These are phyloP conservation scores for Pseudozyma pruni DNA, from an alignment of 1,284 basidiomycete species.

Conservation along the genomic window DNA sequence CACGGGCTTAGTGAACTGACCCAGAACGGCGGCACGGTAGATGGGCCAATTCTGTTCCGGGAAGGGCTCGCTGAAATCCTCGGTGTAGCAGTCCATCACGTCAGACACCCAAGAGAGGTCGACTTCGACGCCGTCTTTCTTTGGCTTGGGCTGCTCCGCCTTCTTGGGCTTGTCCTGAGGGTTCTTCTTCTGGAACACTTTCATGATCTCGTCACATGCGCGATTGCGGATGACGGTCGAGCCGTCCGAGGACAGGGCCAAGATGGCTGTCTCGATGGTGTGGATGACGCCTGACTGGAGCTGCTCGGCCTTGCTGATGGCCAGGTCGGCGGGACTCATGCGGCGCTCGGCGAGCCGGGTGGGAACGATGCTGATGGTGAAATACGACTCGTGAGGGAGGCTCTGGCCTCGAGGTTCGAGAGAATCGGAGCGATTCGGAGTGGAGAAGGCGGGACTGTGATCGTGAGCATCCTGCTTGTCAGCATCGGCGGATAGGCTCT, in stretches of 20 bases:
- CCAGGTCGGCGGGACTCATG: constrained; percentile 43
- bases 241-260: constrained; percentile 58
- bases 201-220: constrained; percentile 58
- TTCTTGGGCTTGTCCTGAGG: constrained; percentile 42
- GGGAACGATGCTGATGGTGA: constrained; percentile 54
- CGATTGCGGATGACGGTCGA: constrained; percentile 54
- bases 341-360: constrained; percentile 45
- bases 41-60: constrained; percentile 56
- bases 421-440: constrained; percentile 15
- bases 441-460: not conserved
- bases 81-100: constrained; percentile 58
- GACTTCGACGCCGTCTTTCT: constrained; percentile 33
- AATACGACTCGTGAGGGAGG: constrained; percentile 57
- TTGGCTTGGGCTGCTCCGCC: constrained; percentile 13
- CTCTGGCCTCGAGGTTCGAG: constrained; percentile 19
- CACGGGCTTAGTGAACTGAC: constrained; percentile 46
- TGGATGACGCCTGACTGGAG: constrained; percentile 54
- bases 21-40: constrained; percentile 56
- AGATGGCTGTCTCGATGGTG: constrained; percentile 51
- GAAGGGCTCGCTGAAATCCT: constrained; percentile 55
- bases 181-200: constrained; percentile 44
- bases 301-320: constrained; percentile 40
- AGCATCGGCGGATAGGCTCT: constrained; percentile 9
- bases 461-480: constrained; percentile 17
- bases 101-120: constrained; percentile 59